A percentile compares a stretch with the other conserved stretches of the same genome.
Conservation (phyloP, 2,329 filamentous ascomycete species). For the Cadophora sp. region DNA sequence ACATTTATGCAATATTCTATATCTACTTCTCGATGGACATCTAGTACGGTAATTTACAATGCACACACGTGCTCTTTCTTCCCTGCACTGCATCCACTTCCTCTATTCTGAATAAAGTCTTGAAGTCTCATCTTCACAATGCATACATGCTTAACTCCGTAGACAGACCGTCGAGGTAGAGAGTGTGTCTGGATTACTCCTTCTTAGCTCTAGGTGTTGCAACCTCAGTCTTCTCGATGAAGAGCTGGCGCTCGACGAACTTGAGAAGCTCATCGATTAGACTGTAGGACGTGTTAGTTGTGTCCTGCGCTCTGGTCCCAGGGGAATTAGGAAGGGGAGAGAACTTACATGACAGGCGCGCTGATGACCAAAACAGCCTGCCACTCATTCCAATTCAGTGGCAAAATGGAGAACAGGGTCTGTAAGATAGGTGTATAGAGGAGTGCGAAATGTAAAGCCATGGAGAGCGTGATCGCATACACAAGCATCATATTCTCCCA, state of each 20-base stretch:
- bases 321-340: slow-evolving; percentile 36
- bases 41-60: background rate
- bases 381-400: slow-evolving; percentile 88
- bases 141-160: background rate
- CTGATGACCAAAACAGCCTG: slow-evolving; percentile 88
- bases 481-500: slow-evolving; percentile 99
- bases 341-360: slow-evolving; percentile 86
- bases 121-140: background rate
- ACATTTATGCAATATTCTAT: slow-evolving; percentile 26
- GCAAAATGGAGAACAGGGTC: slow-evolving; percentile 86
- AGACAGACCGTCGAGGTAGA: background rate
- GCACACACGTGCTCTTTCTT: background rate
- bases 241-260: slow-evolving; percentile 62
- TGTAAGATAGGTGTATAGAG: slow-evolving; percentile 92
- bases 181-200: slow-evolving; percentile 33
- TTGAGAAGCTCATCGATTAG: slow-evolving; percentile 74
- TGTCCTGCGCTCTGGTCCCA: background rate
- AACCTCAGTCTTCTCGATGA: slow-evolving; percentile 46
- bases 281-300: slow-evolving; percentile 46
- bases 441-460: slow-evolving; percentile 93
- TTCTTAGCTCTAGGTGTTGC: slow-evolving; percentile 41
- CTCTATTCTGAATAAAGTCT: background rate
- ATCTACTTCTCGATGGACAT: slow-evolving; percentile 29
- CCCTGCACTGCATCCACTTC: background rate
- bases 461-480: slow-evolving; percentile 90